phyloP scores from a whole-genome alignment of 2,329 filamentous ascomycete species.

The Paraphoma chrysanthemicola region DNA sequence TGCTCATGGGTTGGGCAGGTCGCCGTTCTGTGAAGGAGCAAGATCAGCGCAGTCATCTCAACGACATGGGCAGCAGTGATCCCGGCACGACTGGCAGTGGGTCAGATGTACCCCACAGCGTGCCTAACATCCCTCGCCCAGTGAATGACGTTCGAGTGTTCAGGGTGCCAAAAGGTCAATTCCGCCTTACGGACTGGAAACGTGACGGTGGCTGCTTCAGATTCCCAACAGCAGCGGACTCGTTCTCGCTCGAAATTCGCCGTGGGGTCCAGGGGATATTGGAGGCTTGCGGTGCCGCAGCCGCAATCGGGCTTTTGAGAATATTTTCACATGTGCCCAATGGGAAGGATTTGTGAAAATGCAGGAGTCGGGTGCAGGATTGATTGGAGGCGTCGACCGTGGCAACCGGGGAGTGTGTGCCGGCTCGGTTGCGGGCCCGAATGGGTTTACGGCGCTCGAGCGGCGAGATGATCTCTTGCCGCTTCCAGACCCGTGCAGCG shows the following conservation, averaged over 20 bases:
- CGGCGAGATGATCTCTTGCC: slow-evolving; percentile 20
- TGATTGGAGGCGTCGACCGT: slow-evolving; percentile 24
- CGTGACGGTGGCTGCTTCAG: background rate
- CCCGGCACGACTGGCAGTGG: background rate
- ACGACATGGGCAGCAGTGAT: background rate
- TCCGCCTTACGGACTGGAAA: background rate
- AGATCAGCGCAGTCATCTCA: background rate
- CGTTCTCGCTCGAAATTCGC: background rate
- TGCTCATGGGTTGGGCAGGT: background rate
- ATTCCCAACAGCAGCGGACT: background rate
- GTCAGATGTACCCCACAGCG: background rate
- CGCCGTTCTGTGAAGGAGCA: slow-evolving; percentile 2
- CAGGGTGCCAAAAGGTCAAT: background rate
- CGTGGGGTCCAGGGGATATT: slow-evolving; percentile 3
- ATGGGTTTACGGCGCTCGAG: slow-evolving; percentile 8
- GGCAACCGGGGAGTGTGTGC: slow-evolving; percentile 32
- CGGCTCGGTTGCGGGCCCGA: slow-evolving; percentile 16
- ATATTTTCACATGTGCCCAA: slow-evolving; percentile 20
- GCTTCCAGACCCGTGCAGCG: slow-evolving; percentile 12
- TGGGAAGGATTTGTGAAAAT: slow-evolving; percentile 10
- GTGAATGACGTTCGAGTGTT: background rate
- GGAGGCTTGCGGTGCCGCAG: slow-evolving; percentile 23
- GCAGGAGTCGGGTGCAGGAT: slow-evolving; percentile 8
- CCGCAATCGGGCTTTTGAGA: slow-evolving; percentile 13
- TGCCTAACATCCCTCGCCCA: background rate